These are phyloP conservation scores for Neurospora tetraspora DNA, from an alignment of 495 filamentous ascomycete species.

Conservation along the genomic window DNA sequence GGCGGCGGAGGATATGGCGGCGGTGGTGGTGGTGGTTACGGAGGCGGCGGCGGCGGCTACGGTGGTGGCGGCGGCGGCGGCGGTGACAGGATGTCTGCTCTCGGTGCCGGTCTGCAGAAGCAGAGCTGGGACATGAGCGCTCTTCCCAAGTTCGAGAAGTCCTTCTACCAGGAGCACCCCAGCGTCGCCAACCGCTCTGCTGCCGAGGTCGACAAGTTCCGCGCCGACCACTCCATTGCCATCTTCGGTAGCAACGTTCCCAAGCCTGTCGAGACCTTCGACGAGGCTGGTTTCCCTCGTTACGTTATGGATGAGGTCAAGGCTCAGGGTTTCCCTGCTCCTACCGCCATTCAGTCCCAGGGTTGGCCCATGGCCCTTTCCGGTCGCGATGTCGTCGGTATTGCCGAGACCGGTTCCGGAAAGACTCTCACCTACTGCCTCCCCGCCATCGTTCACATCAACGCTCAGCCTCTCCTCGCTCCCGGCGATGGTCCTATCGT, in stretches of 20 bases:
- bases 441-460: slow-evolving; percentile 98
- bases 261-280: slow-evolving; percentile 89
- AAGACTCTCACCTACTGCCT: slow-evolving; percentile 99
- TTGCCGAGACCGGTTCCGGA: slow-evolving; percentile 97
- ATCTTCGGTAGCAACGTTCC: slow-evolving; percentile 71
- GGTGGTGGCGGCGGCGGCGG: slow-evolving; percentile 49
- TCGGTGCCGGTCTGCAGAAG: slow-evolving; percentile 74
- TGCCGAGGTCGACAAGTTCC: slow-evolving; percentile 78
- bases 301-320: slow-evolving; percentile 99
- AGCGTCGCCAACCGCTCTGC: slow-evolving; percentile 63
- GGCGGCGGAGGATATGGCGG: slow-evolving; percentile 24
- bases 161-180: slow-evolving; percentile 93
- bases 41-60: slow-evolving; percentile 42
- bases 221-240: slow-evolving; percentile 68
- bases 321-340: slow-evolving; percentile 84
- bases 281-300: slow-evolving; percentile 90
- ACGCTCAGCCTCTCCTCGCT: slow-evolving; percentile 94
- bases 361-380: slow-evolving; percentile 99
- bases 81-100: slow-evolving; percentile 87
- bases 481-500: slow-evolving; percentile 96
- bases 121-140: slow-evolving; percentile 75
- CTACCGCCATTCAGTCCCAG: slow-evolving; percentile 94
- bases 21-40: slow-evolving; percentile 42
- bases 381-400: slow-evolving; percentile 96
- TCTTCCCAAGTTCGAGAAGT: slow-evolving; percentile 96